Evolutionary conservation across 345 rosid genomes (phyloP), one percentile per base, ranked within the genome.

Genomic region (Excoecaria agallocha): DNA sequence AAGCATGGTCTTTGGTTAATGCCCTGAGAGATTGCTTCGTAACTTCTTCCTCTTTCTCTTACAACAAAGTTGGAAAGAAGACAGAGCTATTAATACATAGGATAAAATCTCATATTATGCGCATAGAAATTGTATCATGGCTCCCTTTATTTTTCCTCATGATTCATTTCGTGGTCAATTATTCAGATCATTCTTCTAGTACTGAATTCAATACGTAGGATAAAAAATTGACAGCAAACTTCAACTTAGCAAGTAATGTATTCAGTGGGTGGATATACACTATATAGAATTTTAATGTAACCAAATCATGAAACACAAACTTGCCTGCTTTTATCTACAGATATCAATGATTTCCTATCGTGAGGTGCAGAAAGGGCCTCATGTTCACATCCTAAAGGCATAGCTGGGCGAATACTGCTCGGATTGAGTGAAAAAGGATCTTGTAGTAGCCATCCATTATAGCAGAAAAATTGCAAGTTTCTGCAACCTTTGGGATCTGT

Each of bases 391-490:
- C 79, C 87, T 1, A 82, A 77, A 38, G 97, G 92, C 72, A 77
- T 74, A 15, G 84, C 84, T 0, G 97, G 97, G 68, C 83, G 79
- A 56, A 94, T 92, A 65, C 89, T 72, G 57, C 97, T 92, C 2
- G 98, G 97, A 77, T 94, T 94, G 41, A 92, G 79, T 0, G 98
- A 35, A 94, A 94, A 39, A 94, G 86, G 6, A 86, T 81, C 73
- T 70, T 83, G 88, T 89, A 94, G 84, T 92, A 94, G 1, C 96
- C 98, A 70, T 92, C 94, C 91, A 88, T 87, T 35, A 82, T 94
- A 5, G 86, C 96, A 0, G 75, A 46, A 39, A 94, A 79, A 62
- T 90, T 86, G 86, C 97, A 94, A 39, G 98, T 90, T 7, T 77
- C 84, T 5, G 97, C 96, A 16, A 94, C 90, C 84, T 89, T 84